phyloP scores from a whole-genome alignment of 2,329 filamentous ascomycete species.

The Hypomyces perniciosus region DNA sequence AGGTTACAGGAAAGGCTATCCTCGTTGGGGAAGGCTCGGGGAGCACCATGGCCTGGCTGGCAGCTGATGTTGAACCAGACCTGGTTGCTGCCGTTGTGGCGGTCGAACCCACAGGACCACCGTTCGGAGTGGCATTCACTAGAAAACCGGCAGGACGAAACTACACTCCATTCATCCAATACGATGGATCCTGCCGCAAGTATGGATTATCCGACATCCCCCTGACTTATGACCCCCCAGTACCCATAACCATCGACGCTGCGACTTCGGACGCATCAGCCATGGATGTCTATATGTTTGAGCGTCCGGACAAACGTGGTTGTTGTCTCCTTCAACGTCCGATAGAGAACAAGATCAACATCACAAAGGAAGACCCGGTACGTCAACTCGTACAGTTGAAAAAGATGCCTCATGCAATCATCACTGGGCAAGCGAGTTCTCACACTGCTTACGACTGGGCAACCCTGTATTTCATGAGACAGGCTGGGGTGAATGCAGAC shows the following conservation, averaged over 20 bases:
- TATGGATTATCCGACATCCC: constrained; percentile 39
- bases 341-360: not conserved
- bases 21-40: constrained; percentile 47
- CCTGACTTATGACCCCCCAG: constrained; percentile 35
- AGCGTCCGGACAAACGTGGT: not conserved
- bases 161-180: constrained; percentile 18
- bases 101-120: constrained; percentile 49
- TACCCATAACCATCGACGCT: not conserved
- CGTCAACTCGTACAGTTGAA: constrained; percentile 43
- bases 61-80: constrained; percentile 42
- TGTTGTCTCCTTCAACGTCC: not conserved
- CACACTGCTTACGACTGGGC: constrained; percentile 52
- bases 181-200: constrained; percentile 24
- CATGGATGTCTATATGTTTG: not conserved
- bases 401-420: constrained; percentile 41
- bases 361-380: not conserved
- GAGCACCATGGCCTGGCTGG: constrained; percentile 39
- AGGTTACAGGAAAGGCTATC: constrained; percentile 35
- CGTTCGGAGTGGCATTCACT: constrained; percentile 30
- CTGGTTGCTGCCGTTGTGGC: constrained; percentile 43
- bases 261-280: not conserved
- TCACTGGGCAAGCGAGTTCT: constrained; percentile 48
- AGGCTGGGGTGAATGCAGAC: constrained; percentile 42
- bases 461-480: constrained; percentile 44
- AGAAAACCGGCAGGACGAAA: constrained; percentile 1